Conservation (phyloP, 306 rosid genomes). For the Citrullus colocynthis region DNA sequence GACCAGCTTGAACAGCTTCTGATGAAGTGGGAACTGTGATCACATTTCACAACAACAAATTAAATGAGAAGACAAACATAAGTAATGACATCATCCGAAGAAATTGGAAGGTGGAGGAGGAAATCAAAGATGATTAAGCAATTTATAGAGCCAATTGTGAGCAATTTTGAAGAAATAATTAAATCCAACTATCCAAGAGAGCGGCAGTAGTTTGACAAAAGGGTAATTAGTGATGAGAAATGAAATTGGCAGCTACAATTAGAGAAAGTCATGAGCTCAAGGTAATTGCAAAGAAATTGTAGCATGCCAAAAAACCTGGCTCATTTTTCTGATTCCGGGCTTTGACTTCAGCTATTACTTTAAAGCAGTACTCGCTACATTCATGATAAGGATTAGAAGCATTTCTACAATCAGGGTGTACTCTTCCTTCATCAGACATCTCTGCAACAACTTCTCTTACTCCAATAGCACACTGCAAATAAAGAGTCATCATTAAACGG, state of each 20-base stretch:
- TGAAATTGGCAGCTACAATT: background rate
- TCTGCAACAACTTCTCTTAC: background rate
- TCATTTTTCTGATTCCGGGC: slow-evolving; percentile 25
- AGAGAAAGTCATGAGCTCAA: background rate
- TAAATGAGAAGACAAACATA: background rate
- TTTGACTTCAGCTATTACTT: slow-evolving; percentile 59
- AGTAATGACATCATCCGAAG: background rate
- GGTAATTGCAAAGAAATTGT: background rate
- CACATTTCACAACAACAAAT: background rate
- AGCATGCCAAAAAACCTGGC: slow-evolving; percentile 29
- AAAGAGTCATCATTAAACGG: background rate
- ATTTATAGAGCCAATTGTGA: background rate
- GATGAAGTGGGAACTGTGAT: slow-evolving; percentile 6
- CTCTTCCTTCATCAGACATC: slow-evolving; percentile 68
- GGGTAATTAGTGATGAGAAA: background rate
- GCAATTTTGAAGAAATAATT: background rate
- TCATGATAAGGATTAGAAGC: slow-evolving; percentile 77
- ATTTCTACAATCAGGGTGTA: slow-evolving; percentile 86
- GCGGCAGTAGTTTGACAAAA: background rate
- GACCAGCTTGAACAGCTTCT: slow-evolving; percentile 37
- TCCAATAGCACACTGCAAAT: background rate
- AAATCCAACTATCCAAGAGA: background rate
- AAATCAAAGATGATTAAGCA: background rate
- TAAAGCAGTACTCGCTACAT: slow-evolving; percentile 77
- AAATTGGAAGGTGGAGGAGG: background rate